These are phyloP conservation scores for Rhytidhysteron rufulum DNA, from an alignment of 2,329 filamentous ascomycete genomes.

Conservation along the genomic window DNA sequence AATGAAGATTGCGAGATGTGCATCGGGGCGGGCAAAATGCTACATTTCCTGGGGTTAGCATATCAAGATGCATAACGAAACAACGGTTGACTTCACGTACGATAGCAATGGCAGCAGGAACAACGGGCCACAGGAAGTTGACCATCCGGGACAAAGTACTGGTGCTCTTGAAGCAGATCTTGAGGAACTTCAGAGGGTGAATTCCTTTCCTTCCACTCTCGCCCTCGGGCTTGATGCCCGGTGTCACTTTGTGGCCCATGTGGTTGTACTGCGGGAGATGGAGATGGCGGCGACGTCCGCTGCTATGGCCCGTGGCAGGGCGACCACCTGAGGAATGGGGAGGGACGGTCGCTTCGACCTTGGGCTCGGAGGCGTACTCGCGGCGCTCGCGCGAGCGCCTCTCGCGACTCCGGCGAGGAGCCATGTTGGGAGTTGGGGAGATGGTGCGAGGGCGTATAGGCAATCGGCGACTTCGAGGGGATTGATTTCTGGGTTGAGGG, in stretches of 20 bases:
- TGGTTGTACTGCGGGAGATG: conserved; percentile 39
- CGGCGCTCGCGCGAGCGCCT: neutral
- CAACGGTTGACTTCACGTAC: conserved; percentile 24
- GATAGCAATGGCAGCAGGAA: conserved; percentile 68
- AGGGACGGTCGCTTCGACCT: conserved; percentile 4
- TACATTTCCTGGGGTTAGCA: conserved; percentile 12
- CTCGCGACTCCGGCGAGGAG: too few species aligned
- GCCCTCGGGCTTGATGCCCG: conserved; percentile 49
- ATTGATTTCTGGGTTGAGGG: too few species aligned
- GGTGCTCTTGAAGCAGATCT: conserved; percentile 61
- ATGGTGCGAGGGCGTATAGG: too few species aligned
- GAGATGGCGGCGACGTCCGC: conserved; percentile 10
- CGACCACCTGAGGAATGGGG: conserved; percentile 4
- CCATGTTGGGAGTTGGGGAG: too few species aligned
- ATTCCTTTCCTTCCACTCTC: conserved; percentile 67
- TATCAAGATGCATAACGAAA: conserved; percentile 5
- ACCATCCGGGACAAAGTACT: conserved; percentile 61
- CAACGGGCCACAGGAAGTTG: conserved; percentile 72
- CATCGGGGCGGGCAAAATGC: conserved; percentile 52
- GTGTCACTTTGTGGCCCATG: conserved; percentile 42
- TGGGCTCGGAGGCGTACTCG: conserved; percentile 1
- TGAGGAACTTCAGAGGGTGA: conserved; percentile 60
- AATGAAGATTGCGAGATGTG: conserved; percentile 63
- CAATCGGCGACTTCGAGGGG: too few species aligned
- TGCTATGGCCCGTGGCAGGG: neutral